Base-by-base conservation (phyloP, 192 early-diverging fungal genomes). In the Backusella tarrabulga region DNA sequence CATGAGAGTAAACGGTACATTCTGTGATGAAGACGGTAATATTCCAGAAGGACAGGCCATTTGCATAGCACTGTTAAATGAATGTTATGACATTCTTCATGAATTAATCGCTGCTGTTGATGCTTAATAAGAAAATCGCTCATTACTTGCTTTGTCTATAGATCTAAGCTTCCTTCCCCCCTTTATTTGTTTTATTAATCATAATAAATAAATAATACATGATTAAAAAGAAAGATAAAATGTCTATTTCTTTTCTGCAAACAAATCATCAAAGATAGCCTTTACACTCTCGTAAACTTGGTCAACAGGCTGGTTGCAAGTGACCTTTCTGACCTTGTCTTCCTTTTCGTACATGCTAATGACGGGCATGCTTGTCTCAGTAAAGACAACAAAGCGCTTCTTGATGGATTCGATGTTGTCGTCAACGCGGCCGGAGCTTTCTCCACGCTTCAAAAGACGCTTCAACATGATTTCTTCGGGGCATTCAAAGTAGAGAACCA, bases 381-480 rank as follows among this genome's bases (percentile, higher is more conserved):
- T 77, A 71, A 97, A 99, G 0, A 92, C 93, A 15, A 77, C 80
- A 90, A 99, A 99, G 8, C 98, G 89, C 87, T 99, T 99, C 76
- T 88, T 91, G 90, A 99, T 99, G 7, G 93, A 93, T 77, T 98
- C 96, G 42, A 95, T 91, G 78, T 99, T 98, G 77, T 99, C 98
- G 77, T 99, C 98, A 17, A 90, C 83, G 34, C 98, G 88, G 1
- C 98, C 98, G 69, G 92, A 94, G 32, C 94, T 98, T 80, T 98
- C 94, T 9, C 97, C 98, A 76, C 98, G 91, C 81, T 97, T 95
- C 83, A 97, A 79, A 75, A 99, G 84, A 36, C 98, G 92, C 82
- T 90, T 87, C 50, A 97, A 84, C 94, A 99, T 92, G 69, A 93
- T 93, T 42, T 94, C 87, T 84, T 99, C 97, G 17, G 96, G 93